Evolutionary conservation across 139 green algal species (phyloP), one percentile per base, ranked within the genome.

Genomic region (Nannochloris sp.): DNA sequence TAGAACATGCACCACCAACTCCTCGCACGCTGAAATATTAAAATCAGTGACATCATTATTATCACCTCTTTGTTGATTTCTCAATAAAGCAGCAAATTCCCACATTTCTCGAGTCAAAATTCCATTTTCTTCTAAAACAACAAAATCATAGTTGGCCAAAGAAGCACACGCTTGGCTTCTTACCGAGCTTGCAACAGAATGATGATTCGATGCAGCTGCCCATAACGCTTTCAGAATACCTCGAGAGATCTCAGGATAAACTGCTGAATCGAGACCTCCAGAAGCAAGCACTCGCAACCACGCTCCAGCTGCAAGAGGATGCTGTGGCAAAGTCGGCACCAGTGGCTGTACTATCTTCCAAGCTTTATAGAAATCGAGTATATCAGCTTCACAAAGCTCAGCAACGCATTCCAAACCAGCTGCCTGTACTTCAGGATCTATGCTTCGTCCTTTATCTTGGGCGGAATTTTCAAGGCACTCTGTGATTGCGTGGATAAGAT

Each of bases 311-410:
- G 71, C 19, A 9, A 56, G 44, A 2, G 71, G 67, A 29, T 75
- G 38, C 4, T 46, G 27, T 10, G 81, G 81, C 55, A 83, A 71
- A 30, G 27, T 19, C 1, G 81, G 81, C 39, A 71, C 44, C 12
- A 14, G 13, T 30, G 42, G 48, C 35, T 77, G 53, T 54, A 85
- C 70, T 37, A 84, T 70, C 19, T 46, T 37, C 74, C 77, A 87
- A 12, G 78, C 79, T 4, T 58, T 68, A 32, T 86, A 86, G 61
- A 87, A 87, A 60, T 87, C 81, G 13, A 87, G 64, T 47, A 78
- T 71, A 47, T 77, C 68, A n/a, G 61, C 47, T 55, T 81, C 59
- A 30, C 65, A 82, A 47, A 87, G 58, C 33, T 64, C 30, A 0
- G 38, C 42, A 29, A 83, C 55, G 6, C 64, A 72, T 10, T 70